phyloP scores from a whole-genome alignment of 129 eudicot species.

The Heracleum sosnowskyi region DNA sequence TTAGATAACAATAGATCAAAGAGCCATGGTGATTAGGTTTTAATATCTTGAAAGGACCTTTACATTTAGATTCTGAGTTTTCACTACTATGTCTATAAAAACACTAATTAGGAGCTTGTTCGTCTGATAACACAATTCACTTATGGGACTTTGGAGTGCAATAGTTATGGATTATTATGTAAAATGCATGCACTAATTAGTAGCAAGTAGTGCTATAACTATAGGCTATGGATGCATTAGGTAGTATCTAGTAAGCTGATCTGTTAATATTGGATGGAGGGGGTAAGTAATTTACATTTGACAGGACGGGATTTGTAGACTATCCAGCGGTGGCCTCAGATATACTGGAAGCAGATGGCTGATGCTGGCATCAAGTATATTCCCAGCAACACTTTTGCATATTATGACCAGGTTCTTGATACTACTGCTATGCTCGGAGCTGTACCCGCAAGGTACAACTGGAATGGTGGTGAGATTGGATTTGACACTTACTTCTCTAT shows the following conservation, averaged over 20 bases:
- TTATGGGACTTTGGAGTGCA: constrained; percentile 66
- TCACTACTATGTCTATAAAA: too few species aligned
- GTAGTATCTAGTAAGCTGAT: not conserved
- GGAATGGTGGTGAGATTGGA: too few species aligned
- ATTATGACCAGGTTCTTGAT: too few species aligned
- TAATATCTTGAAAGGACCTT: too few species aligned
- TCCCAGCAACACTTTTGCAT: too few species aligned
- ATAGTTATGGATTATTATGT: not conserved
- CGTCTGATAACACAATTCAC: constrained; percentile 46
- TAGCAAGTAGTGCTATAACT: constrained; percentile 15
- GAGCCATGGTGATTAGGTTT: constrained; percentile 1
- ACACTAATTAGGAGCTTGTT: constrained; percentile 27
- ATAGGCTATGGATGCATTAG: not conserved
- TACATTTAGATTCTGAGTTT: too few species aligned
- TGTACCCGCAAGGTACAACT: too few species aligned
- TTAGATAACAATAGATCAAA: not conserved
- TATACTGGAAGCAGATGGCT: too few species aligned
- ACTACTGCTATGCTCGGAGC: too few species aligned
- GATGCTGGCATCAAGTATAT: too few species aligned
- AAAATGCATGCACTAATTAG: not conserved
- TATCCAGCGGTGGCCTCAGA: not conserved
- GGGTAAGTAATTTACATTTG: not conserved
- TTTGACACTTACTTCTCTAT: too few species aligned
- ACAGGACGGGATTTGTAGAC: not conserved
- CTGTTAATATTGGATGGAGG: constrained; percentile 1